Conservation (phyloP, 2,329 filamentous ascomycete species). For the Talaromyces rugulosus region DNA sequence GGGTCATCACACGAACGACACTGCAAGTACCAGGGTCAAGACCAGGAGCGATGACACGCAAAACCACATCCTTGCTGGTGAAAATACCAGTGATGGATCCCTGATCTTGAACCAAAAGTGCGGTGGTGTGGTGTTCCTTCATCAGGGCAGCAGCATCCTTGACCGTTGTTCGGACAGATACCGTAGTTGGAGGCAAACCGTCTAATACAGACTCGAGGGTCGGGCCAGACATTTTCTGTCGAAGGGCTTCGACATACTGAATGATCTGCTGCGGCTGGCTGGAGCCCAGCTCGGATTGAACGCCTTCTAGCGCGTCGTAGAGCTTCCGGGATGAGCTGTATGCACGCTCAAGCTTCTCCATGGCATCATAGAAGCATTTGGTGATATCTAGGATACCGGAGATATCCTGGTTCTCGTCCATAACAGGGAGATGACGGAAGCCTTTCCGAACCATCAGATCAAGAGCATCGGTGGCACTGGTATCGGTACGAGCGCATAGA, state of each 20-base stretch:
- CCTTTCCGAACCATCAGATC: slow-evolving; percentile 98
- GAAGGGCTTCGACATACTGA: slow-evolving; percentile 93
- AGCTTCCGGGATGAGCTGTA: slow-evolving; percentile 98
- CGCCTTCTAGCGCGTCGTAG: slow-evolving; percentile 94
- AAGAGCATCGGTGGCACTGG: slow-evolving; percentile 92
- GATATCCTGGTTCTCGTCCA: slow-evolving; percentile 99
- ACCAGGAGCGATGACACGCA: slow-evolving; percentile 94
- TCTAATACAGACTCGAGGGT: slow-evolving; percentile 92
- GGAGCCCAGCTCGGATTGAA: slow-evolving; percentile 92
- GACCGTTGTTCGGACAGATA: slow-evolving; percentile 92
- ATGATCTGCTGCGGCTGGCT: slow-evolving; percentile 98
- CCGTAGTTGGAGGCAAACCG: slow-evolving; percentile 85
- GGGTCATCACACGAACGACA: slow-evolving; percentile 98
- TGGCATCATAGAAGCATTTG: slow-evolving; percentile 99
- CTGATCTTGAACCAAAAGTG: slow-evolving; percentile 92
- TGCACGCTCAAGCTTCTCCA: slow-evolving; percentile 98
- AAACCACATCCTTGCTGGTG: slow-evolving; percentile 97
- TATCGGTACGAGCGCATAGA: slow-evolving; percentile 93
- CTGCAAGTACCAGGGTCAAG: slow-evolving; percentile 93
- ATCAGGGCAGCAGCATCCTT: slow-evolving; percentile 92
- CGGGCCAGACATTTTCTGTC: slow-evolving; percentile 95
- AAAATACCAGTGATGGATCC: slow-evolving; percentile 98
- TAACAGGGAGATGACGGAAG: slow-evolving; percentile 94
- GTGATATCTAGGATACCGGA: slow-evolving; percentile 97
- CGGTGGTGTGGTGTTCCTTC: slow-evolving; percentile 99